These are phyloP conservation scores for Pulveroboletus sp. DNA, from an alignment of 768 basidiomycete species.

Conservation along the genomic window DNA sequence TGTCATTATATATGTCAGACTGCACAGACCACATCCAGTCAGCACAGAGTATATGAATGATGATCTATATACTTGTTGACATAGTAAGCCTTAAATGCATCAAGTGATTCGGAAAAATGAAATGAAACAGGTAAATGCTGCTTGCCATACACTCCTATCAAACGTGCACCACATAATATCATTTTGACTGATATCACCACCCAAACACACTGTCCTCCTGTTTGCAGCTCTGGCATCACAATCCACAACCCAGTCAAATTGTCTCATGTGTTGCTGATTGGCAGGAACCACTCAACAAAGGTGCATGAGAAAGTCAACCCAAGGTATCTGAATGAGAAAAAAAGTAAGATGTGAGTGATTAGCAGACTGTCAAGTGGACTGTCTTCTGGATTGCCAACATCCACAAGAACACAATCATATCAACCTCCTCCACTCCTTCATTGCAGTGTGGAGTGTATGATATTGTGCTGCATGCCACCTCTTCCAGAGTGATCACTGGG, in stretches of 20 bases:
- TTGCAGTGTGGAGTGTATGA: constrained; percentile 14
- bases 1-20: too few species aligned
- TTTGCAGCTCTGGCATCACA: background rate
- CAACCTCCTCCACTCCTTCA: constrained; percentile 8
- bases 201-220: background rate
- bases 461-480: constrained; percentile 6
- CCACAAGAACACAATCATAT: constrained; percentile 18
- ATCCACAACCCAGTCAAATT: background rate
- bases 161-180: constrained; percentile 31
- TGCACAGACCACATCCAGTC: too few species aligned
- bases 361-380: constrained; percentile 1
- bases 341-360: constrained; percentile 22
- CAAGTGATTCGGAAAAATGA: constrained; percentile 18
- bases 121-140: constrained; percentile 17
- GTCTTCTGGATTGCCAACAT: constrained; percentile 17
- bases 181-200: constrained; percentile 30
- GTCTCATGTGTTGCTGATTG: constrained; percentile 16
- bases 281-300: constrained; percentile 30
- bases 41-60: too few species aligned
- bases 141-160: constrained; percentile 26
- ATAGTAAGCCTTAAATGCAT: constrained; percentile 26
- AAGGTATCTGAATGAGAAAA: constrained; percentile 27
- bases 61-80: constrained; percentile 13
- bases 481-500: constrained; percentile 21
- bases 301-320: constrained; percentile 29